Base-by-base conservation (phyloP, 2,329 filamentous ascomycete genomes). In the Zymoseptoria crescenta region DNA sequence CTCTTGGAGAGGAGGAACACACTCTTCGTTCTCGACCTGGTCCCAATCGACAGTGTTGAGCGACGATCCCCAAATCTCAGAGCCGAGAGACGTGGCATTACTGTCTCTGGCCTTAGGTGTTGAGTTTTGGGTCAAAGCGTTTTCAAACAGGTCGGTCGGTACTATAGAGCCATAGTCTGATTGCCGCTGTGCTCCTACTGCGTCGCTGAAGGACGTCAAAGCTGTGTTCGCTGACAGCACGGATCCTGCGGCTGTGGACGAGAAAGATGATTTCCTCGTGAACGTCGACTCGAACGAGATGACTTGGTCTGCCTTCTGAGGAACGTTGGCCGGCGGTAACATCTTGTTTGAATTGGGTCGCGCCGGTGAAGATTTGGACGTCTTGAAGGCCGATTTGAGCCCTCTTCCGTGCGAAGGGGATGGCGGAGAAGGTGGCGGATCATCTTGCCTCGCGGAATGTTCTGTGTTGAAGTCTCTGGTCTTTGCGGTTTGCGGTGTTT, bases 171-270 rank as follows among this genome's bases (percentile, higher is more conserved):
- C 35, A n/a, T 45, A 45, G 35, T 45, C 35, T 45, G 35, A 45
- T 16, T 7, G 5, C 5, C 35, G 35, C 35, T 45, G 35, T 13
- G 35, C 35, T 4, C 16, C 35, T 16, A 16, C 13, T 16, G 35
- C 56, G 8, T 59, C 56, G 20, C 57, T 60, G 16, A 64, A 63
- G 1, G 63, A 64, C 0, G 63, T 65, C 2, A 54, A 55, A 20
- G 57, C 59, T 20, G 64, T 66, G 1, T 60, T 49, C 16, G 35
- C 35, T 16, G 35, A 45, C 16, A 45, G 35, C 35, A 45, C 35
- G 35, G 35, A 45, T n/a, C 35, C 35, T 45, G 35, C 35, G 35
- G 6, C n/a, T 45, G 35, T 45, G 35, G 35, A 45, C 13, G 13
- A 13, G n/a, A 45, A 45, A n/a, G 35, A 45, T 13, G 35, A 45